phyloP scores from a whole-genome alignment of 192 early-diverging fungal species.

The Dispira parvispora region DNA sequence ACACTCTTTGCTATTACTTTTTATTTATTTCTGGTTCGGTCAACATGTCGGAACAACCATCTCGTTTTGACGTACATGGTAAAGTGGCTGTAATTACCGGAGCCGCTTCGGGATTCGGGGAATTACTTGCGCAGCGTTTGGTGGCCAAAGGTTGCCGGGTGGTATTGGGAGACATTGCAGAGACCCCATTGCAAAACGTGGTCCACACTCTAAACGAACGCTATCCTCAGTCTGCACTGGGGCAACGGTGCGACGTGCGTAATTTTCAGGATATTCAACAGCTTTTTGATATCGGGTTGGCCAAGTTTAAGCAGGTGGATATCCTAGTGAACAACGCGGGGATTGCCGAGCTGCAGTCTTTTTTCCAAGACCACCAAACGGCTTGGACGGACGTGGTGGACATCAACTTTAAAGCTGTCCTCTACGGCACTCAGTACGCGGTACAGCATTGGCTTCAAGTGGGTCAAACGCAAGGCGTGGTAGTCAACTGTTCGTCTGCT shows the following conservation, averaged over 20 bases:
- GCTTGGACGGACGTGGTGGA: slow-evolving; percentile 41
- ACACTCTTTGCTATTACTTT: no score
- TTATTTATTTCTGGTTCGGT: no score
- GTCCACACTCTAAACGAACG: background rate
- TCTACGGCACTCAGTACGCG: slow-evolving; percentile 56
- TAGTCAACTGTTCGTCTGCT: slow-evolving; percentile 61
- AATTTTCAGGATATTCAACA: background rate
- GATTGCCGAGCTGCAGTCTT: slow-evolving; percentile 24
- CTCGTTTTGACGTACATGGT: background rate
- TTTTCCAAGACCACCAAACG: slow-evolving; percentile 23
- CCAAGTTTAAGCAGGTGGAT: slow-evolving; percentile 18
- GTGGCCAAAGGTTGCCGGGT: slow-evolving; percentile 6
- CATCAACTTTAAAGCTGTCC: slow-evolving; percentile 57
- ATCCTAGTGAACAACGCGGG: slow-evolving; percentile 51
- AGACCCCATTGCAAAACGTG: background rate
- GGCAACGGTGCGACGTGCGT: slow-evolving; percentile 8
- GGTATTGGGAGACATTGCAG: slow-evolving; percentile 7
- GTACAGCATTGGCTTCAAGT: slow-evolving; percentile 33
- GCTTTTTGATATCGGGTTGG: background rate
- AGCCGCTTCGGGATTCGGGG: slow-evolving; percentile 5
- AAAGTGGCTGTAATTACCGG: slow-evolving; percentile 9
- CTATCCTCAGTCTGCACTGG: background rate
- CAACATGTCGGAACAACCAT: no score
- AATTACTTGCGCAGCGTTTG: background rate
- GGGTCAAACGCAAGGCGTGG: slow-evolving; percentile 34